phyloP scores from a whole-genome alignment of 495 filamentous ascomycete genomes.

The Daldinia grandis region DNA sequence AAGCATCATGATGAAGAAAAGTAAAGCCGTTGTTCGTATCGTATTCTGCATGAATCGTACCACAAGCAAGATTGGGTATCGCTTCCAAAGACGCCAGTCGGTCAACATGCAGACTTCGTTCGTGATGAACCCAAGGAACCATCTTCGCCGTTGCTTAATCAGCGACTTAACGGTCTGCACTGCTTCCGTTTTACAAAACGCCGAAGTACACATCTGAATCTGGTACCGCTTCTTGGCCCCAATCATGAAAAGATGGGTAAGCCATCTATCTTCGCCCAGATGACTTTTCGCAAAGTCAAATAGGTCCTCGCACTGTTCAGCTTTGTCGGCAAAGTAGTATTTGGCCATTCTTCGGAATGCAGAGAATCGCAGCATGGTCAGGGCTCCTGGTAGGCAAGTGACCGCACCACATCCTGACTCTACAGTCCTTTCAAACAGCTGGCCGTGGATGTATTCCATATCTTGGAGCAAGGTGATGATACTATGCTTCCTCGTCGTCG shows the following conservation, averaged over 20 bases:
- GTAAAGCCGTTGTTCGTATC: constrained; percentile 90
- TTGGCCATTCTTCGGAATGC: constrained; percentile 97
- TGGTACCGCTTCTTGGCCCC: constrained; percentile 91
- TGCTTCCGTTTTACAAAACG: constrained; percentile 98
- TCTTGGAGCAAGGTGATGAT: constrained; percentile 94
- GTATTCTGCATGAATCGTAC: constrained; percentile 97
- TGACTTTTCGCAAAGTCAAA: constrained; percentile 98
- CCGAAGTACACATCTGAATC: constrained; percentile 96
- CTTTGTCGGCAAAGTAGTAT: constrained; percentile 98
- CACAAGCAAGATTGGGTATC: constrained; percentile 88
- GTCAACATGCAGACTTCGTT: constrained; percentile 99
- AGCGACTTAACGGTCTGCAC: constrained; percentile 88
- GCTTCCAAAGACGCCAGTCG: constrained; percentile 87
- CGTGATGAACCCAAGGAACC: constrained; percentile 98
- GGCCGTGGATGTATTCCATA: constrained; percentile 98
- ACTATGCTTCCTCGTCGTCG: constrained; percentile 87
- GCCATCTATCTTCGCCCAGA: constrained; percentile 94
- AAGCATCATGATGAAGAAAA: constrained; percentile 95
- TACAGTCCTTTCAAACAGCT: constrained; percentile 95
- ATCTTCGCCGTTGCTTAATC: constrained; percentile 92
- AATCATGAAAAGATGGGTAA: constrained; percentile 99
- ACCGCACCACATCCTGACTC: constrained; percentile 96
- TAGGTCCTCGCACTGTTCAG: constrained; percentile 93
- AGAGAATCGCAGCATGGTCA: constrained; percentile 95
- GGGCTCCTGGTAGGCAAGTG: constrained; percentile 91